These are phyloP conservation scores for Triticum aestivum DNA, from an alignment of 176 grass and related monocot species.

Conservation along the genomic window DNA sequence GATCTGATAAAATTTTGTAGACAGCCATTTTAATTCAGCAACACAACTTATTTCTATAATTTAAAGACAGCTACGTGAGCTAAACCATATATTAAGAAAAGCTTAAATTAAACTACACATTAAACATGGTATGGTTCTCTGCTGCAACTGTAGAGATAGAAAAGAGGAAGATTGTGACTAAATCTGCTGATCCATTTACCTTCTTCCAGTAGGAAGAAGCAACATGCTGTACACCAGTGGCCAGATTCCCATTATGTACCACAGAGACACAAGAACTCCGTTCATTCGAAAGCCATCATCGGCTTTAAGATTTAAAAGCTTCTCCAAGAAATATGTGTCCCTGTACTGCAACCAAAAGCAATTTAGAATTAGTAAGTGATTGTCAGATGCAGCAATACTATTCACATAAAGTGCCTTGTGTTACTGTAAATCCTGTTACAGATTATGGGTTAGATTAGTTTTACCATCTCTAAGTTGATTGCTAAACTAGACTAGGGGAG, in stretches of 20 bases:
- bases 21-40: neutral
- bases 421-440: neutral
- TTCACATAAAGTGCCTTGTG: neutral
- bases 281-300: conserved; percentile 96
- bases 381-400: neutral
- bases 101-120: neutral
- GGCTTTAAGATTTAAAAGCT: conserved; percentile 67
- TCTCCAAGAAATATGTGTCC: conserved; percentile 81
- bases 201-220: conserved; percentile 70
- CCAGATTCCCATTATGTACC: conserved; percentile 94
- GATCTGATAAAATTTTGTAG: neutral
- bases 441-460: neutral
- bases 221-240: conserved; percentile 87
- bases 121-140: neutral
- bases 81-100: neutral
- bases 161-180: neutral
- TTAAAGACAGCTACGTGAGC: neutral
- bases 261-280: conserved; percentile 71
- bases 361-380: neutral
- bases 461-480: neutral
- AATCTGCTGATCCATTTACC: conserved; percentile 39
- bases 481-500: neutral
- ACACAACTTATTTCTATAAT: neutral
- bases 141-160: neutral
- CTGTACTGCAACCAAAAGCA: conserved; percentile 62